Evolutionary conservation across 1,139 yeast genomes (phyloP), one percentile per base, ranked within the genome.

Genomic region (Geotrichum phurueaensis): DNA sequence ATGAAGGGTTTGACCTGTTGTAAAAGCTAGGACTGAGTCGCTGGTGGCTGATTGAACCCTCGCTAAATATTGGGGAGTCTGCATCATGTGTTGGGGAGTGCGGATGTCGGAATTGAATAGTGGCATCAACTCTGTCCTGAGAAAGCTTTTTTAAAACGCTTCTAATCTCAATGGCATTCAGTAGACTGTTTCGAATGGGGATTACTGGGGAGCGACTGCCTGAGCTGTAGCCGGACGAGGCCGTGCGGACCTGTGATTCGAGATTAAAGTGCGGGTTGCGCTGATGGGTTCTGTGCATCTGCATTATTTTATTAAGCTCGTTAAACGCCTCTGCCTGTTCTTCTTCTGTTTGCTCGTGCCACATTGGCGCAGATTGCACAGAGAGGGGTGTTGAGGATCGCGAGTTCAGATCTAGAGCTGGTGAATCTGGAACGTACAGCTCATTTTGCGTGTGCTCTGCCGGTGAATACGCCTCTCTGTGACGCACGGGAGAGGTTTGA

Each of bases 91-190:
- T 18, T 25, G 53, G 36, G 22, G 53, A 15, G 22, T 20, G 36
- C 15, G 39, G 4, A 31, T 9, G n/a, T 6, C 18, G 20, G 6
- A 39, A 39, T 29, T 31, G 18, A 25, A n/a, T 3, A 20, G 3
- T 23, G 13, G 23, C 13, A 6, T 25, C 39, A 12, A 22, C 20
- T 12, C 36, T 13, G 15, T 51, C 23, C 6, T n/a, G 20, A 13
- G 25, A 53, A 4, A 53, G 12, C 7, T 62, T 63, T 60, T 59
- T 70, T 64, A 65, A 66, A 39, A 64, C 68, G 48, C 66, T 72
- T 36, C 72, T 74, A 58, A 75, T 70, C 56, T 78, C 81, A n/a
- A 80, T 67, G 1, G 83, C 82, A 50, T 76, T 73, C 43, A 77
- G 69, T 15, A 80, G 65, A 0, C 82, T 79, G 0, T 81, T 80